phyloP scores from a whole-genome alignment of 1,284 basidiomycete genomes.

The Omphalotus olearius region DNA sequence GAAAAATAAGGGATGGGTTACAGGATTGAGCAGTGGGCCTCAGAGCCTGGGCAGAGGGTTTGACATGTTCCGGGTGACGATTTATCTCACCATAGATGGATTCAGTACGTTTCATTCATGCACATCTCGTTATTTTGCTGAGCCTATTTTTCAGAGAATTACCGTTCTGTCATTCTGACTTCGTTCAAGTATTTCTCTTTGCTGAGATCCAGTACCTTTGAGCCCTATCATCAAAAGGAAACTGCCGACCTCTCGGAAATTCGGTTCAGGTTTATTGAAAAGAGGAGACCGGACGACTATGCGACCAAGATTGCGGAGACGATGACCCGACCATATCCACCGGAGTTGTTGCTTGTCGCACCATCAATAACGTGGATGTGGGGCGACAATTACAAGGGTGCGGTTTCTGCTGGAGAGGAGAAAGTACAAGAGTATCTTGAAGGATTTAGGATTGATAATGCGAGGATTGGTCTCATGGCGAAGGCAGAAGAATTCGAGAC shows the following conservation, averaged over 20 bases:
- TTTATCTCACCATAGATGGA: conserved; percentile 84
- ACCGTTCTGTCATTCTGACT: conserved; percentile 70
- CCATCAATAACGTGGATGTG: conserved; percentile 78
- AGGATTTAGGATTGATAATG: conserved; percentile 54
- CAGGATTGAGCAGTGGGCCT: conserved; percentile 71
- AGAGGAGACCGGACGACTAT: conserved; percentile 77
- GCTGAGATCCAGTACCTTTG: conserved; percentile 63
- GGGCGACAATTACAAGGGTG: conserved; percentile 39
- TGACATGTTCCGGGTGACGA: conserved; percentile 83
- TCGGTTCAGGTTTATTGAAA: conserved; percentile 89
- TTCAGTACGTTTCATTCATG: conserved; percentile 54
- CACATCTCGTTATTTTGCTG: conserved; percentile 2
- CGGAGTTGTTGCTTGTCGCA: conserved; percentile 74
- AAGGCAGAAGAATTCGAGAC: conserved; percentile 63
- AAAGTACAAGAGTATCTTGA: conserved; percentile 67
- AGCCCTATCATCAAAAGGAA: conserved; percentile 79
- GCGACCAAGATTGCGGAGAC: conserved; percentile 75
- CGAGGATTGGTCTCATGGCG: conserved; percentile 78
- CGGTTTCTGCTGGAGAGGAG: conserved; percentile 31
- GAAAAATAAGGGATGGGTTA: conserved; percentile 91
- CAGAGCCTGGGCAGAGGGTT: conserved; percentile 80
- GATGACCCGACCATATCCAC: conserved; percentile 80
- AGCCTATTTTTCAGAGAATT: conserved; percentile 53
- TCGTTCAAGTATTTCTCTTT: conserved; percentile 89
- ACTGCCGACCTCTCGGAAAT: conserved; percentile 71